phyloP scores from a whole-genome alignment of 2,329 filamentous ascomycete genomes.

The Aspergillus quadrilineatus region DNA sequence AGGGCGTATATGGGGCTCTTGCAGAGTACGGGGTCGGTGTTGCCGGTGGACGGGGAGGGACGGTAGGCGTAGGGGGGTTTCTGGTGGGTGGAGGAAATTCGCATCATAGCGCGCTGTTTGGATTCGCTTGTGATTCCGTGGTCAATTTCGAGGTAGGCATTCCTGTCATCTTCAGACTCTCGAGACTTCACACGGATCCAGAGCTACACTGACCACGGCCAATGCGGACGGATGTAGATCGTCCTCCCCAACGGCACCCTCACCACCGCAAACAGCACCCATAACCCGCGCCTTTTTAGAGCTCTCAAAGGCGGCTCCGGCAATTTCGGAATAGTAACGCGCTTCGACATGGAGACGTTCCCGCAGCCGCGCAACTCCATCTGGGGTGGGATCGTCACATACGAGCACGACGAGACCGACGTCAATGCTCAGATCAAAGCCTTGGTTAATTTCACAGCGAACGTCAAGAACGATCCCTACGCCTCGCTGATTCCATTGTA shows the following conservation, averaged over 20 bases:
- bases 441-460: constrained; percentile 17
- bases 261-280: not conserved
- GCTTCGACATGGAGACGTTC: not conserved
- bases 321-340: constrained; percentile 5
- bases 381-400: not conserved
- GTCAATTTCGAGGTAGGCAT: not conserved
- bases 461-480: constrained; percentile 17
- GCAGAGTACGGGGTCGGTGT: not conserved
- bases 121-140: not conserved
- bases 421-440: constrained; percentile 15
- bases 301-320: not conserved
- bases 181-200: not conserved
- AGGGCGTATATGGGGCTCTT: not conserved
- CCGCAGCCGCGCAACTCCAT: not conserved
- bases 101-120: not conserved
- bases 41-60: not conserved
- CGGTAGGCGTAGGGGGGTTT: not conserved
- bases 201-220: too few species aligned
- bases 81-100: not conserved
- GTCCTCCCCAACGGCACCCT: not conserved
- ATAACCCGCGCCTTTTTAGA: not conserved
- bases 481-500: constrained; percentile 40
- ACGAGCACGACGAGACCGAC: not conserved
- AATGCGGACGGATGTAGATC: not conserved
- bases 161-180: not conserved